A percentile compares a stretch with the other conserved stretches of the same genome.
Conservation (phyloP, 805 yeast genomes). For the Candida andamanensis region DNA sequence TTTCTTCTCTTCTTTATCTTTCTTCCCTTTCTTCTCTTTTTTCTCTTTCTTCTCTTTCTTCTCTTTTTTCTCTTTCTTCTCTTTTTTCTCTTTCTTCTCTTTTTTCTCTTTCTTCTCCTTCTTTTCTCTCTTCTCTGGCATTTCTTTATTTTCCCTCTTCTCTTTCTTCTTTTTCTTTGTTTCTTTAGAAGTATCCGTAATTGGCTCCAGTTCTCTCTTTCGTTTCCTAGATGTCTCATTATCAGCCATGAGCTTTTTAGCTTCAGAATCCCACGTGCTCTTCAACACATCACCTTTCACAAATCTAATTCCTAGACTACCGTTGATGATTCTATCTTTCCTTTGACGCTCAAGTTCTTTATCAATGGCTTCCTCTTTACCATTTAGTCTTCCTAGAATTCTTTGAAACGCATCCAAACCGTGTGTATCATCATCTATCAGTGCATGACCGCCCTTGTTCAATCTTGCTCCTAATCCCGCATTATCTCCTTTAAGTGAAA, state of each 20-base stretch:
- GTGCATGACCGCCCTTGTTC: constrained; percentile 58
- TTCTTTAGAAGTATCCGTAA: constrained; percentile 16
- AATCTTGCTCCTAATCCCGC: constrained; percentile 86
- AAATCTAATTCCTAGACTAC: constrained; percentile 85
- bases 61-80: constrained; percentile 12
- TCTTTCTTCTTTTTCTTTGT: constrained; percentile 15
- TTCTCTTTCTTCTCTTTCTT: constrained; percentile 7
- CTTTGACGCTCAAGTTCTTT: constrained; percentile 66
- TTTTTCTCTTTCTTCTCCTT: constrained; percentile 9
- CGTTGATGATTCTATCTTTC: constrained; percentile 66
- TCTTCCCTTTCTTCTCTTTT: constrained; percentile 4
- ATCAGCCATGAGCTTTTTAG: constrained; percentile 17
- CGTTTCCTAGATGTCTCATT: not conserved
- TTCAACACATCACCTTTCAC: constrained; percentile 77
- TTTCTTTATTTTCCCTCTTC: constrained; percentile 20
- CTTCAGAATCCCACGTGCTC: constrained; percentile 78
- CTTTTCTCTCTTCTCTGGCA: constrained; percentile 14
- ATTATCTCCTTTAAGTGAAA: constrained; percentile 74
- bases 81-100: constrained; percentile 3
- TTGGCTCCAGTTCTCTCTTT: constrained; percentile 24
- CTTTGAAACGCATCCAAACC: constrained; percentile 93
- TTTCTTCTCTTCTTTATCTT: constrained; percentile 2
- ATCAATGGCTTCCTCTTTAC: constrained; percentile 64
- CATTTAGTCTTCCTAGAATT: constrained; percentile 82
- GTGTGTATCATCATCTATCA: constrained; percentile 77